Evolutionary conservation across 352 stramenopile genomes (phyloP).

Genomic region (Phytophthora melonis): DNA sequence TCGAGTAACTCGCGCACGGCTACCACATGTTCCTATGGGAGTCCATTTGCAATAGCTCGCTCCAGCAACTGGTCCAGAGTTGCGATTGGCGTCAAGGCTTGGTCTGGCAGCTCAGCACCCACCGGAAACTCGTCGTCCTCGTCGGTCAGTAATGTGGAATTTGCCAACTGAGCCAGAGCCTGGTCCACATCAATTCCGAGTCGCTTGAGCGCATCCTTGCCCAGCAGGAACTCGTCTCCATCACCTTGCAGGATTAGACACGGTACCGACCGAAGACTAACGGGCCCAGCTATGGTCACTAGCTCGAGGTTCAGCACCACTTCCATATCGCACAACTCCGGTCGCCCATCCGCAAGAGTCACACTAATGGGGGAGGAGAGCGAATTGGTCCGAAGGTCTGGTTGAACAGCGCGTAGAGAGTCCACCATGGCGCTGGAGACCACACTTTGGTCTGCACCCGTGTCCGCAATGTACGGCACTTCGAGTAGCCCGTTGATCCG

Average conservation of each 20-base stretch:
- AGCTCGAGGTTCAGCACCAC: conserved; percentile 15
- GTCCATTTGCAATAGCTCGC: background rate
- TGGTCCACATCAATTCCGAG: conserved; percentile 16
- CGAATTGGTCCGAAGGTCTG: background rate
- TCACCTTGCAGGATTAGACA: conserved; percentile 3
- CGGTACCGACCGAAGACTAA: too few relatives aligned
- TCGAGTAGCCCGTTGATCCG: conserved; percentile 5
- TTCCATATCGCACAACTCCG: background rate
- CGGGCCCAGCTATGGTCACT: conserved; percentile 3
- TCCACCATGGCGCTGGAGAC: background rate
- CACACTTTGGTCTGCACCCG: background rate
- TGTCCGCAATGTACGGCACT: conserved; percentile 1
- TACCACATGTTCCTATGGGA: background rate
- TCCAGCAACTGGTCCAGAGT: conserved; percentile 1
- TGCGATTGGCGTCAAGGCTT: background rate
- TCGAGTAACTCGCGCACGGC: background rate
- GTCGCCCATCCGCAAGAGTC: background rate
- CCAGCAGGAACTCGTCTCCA: conserved; percentile 12
- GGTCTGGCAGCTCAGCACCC: background rate
- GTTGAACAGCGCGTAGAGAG: conserved; percentile 1
- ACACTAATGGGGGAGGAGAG: background rate
- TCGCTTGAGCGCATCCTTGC: conserved; percentile 1
- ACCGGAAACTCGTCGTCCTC: conserved; percentile 17
- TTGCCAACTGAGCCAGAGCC: conserved; percentile 7
- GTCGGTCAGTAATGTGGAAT: background rate